These are phyloP conservation scores for Suillus subluteus DNA, from an alignment of 768 basidiomycete species.

Conservation along the genomic window DNA sequence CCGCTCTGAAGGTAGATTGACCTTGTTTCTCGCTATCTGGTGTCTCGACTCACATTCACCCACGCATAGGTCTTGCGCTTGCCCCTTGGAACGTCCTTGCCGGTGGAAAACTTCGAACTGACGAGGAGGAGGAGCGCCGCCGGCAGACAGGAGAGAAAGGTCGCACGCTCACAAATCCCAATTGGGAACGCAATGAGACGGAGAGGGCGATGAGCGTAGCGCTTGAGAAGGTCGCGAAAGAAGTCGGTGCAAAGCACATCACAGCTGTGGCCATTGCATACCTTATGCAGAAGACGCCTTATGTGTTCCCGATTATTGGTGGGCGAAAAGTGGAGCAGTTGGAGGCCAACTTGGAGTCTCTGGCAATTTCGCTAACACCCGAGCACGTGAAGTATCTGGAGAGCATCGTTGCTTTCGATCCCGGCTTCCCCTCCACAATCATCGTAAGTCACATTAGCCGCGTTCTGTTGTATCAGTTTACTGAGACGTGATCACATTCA, in stretches of 20 bases:
- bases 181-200: conserved; percentile 42
- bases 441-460: conserved; percentile 27
- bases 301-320: conserved; percentile 53
- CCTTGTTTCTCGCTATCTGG: conserved; percentile 22
- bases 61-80: conserved; percentile 33
- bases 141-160: conserved; percentile 30
- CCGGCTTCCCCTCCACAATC: conserved; percentile 44
- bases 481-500: conserved; percentile 13
- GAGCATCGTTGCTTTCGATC: conserved; percentile 42
- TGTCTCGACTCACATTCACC: conserved; percentile 19
- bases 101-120: conserved; percentile 27
- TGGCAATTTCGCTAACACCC: conserved; percentile 46
- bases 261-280: conserved; percentile 53
- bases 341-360: conserved; percentile 50
- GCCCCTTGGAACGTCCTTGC: conserved; percentile 49
- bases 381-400: conserved; percentile 51
- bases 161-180: conserved; percentile 11
- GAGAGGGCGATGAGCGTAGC: conserved; percentile 41
- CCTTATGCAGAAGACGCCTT: conserved; percentile 48
- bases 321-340: conserved; percentile 56
- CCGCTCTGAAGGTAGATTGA: conserved; percentile 30
- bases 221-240: conserved; percentile 43
- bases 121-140: conserved; percentile 29
- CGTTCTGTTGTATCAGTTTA: background rate
- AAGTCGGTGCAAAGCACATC: conserved; percentile 40